phyloP scores from a whole-genome alignment of 495 filamentous ascomycete genomes.

The Pseudoneurospora amorphoporcata region DNA sequence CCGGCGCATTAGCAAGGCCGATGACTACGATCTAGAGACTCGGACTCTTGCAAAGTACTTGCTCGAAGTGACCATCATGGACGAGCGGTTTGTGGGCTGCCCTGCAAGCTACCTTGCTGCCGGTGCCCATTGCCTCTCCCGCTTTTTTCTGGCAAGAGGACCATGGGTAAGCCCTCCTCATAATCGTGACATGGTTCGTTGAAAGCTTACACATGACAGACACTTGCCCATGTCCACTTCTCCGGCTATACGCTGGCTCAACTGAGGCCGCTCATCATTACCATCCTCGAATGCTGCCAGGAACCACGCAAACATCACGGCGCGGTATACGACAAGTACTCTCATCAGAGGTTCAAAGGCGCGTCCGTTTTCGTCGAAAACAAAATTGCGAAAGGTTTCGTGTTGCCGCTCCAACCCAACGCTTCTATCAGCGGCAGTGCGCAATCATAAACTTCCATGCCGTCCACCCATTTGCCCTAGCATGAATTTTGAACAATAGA shows the following conservation, averaged over 20 bases:
- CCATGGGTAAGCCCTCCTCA: constrained; percentile 61
- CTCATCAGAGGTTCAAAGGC: constrained; percentile 69
- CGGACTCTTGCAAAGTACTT: constrained; percentile 97
- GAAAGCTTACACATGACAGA: constrained; percentile 39
- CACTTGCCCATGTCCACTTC: constrained; percentile 75
- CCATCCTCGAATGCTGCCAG: constrained; percentile 80
- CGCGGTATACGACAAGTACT: constrained; percentile 87
- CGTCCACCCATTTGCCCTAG: background rate
- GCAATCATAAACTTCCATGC: background rate
- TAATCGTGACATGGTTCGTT: background rate
- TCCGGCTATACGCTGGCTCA: constrained; percentile 85
- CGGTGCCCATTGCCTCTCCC: constrained; percentile 87
- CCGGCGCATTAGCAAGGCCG: constrained; percentile 92
- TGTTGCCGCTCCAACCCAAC: constrained; percentile 19
- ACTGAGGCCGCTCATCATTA: constrained; percentile 61
- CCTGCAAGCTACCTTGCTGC: constrained; percentile 85
- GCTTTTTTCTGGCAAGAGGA: constrained; percentile 79
- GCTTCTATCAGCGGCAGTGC: background rate
- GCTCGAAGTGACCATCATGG: constrained; percentile 92
- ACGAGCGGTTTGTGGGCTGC: constrained; percentile 89
- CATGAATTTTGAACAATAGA: background rate
- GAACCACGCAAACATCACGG: constrained; percentile 68
- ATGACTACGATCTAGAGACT: constrained; percentile 94
- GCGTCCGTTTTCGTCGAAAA: constrained; percentile 69
- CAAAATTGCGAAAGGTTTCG: constrained; percentile 52